Base-by-base conservation (phyloP, 805 yeast genomes). In the Zygoascus flipseniorum region DNA sequence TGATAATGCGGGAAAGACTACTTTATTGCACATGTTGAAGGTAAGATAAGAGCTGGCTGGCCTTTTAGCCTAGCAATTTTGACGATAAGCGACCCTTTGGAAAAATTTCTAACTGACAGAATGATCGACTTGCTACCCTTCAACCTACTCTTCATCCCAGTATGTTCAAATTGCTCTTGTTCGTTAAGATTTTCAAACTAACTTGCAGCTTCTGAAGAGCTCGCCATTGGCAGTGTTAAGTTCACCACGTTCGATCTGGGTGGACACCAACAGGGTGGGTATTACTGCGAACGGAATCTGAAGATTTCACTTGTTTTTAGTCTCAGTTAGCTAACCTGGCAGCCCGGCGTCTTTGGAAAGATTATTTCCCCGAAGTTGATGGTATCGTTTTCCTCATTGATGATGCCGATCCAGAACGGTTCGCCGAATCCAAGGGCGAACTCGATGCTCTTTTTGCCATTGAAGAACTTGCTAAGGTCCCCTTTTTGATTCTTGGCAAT, bases 281-380 rank as follows among this genome's bases (percentile, higher is more conserved):
- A 18, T 23, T 2, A 9, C 13, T 14, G 42, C 42, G 4, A 16
- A 14, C 3, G 39, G 13, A 32, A 32, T 32, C 39, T 16, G 42
- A 14, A 37, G 5, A 16, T 37, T 37, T 8, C 4, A 37, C 5
- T 8, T 14, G 18, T 8, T 14, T 37, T 37, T 10, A 32, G 14
- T 10, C 39, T 37, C 42, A 23, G 6, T 23, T 6, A 23, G 28
- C 42, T 37, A 37, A 37, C 42, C 18, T 18, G 5, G 13, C 35
- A 50, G 98, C 99, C 49, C 90, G 99, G 75, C 89, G 99, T 74
- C 82, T 93, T 68, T 93, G 99, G 99, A 90, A 90, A 69, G 98
- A 93, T 71, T 93, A 93, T 72, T 93, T 93, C 85, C 99, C 99
- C 55, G 99, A 93, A 74, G 99, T 93, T 49, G 87, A 89, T 71